Conservation (phyloP, 768 basidiomycete genomes). For the Favolaschia claudopus region DNA sequence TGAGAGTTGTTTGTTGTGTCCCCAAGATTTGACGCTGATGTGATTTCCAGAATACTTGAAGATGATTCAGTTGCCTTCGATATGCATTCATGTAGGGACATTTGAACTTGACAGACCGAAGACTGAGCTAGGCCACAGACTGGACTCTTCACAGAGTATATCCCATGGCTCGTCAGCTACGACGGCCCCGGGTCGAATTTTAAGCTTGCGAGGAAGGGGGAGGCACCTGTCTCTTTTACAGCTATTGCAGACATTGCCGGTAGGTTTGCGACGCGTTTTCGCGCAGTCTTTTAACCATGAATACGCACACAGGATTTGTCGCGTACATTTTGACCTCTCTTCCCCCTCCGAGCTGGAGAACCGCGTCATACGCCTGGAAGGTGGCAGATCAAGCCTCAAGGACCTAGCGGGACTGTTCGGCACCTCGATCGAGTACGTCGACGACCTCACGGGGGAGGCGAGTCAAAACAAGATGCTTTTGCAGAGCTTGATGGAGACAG, state of each 20-base stretch:
- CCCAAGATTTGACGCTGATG: background rate
- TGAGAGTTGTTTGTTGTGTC: slow-evolving; percentile 10
- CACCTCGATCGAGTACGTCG: slow-evolving; percentile 21
- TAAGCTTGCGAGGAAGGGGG: slow-evolving; percentile 40
- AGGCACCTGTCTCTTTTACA: slow-evolving; percentile 37
- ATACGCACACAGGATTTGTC: slow-evolving; percentile 38
- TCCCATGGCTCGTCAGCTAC: slow-evolving; percentile 38
- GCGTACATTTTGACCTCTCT: slow-evolving; percentile 44
- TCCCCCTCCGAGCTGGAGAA: slow-evolving; percentile 36
- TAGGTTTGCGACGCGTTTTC: background rate
- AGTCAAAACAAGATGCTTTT: slow-evolving; percentile 5
- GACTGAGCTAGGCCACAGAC: slow-evolving; percentile 29
- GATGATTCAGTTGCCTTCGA: slow-evolving; percentile 35
- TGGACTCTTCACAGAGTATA: slow-evolving; percentile 40
- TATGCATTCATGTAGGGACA: slow-evolving; percentile 39
- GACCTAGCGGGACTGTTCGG: slow-evolving; percentile 34
- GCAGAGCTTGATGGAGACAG: slow-evolving; percentile 3
- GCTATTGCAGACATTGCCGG: slow-evolving; percentile 43
- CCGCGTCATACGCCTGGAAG: slow-evolving; percentile 43
- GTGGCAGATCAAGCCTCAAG: slow-evolving; percentile 37
- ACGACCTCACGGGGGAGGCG: slow-evolving; percentile 8
- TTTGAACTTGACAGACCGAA: background rate
- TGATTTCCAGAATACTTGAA: slow-evolving; percentile 35
- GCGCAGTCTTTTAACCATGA: background rate
- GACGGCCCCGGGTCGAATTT: slow-evolving; percentile 36